Percentiles rank a stretch among this genome's conserved stretches.
These are phyloP conservation scores for Zelonia costaricensis DNA, from an alignment of 208 protist genomes.

Conservation along the genomic window DNA sequence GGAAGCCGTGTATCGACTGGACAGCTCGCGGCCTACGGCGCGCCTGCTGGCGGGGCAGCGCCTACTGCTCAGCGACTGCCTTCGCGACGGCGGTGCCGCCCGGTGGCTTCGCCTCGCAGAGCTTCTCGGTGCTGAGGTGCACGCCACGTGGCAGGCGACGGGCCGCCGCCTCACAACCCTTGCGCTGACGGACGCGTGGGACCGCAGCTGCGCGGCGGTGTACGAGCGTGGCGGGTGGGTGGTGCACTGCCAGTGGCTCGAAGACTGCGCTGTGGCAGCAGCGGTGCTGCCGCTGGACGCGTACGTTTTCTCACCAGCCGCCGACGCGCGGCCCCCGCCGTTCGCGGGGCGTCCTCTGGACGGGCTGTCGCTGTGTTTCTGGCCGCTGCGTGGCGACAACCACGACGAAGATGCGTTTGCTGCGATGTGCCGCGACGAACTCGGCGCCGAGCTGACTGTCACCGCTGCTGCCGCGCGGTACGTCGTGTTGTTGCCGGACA, in stretches of 20 bases:
- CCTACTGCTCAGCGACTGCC: constrained; percentile 7
- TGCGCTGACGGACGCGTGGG: constrained; percentile 23
- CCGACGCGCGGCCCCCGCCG: no score
- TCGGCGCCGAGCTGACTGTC: constrained; percentile 2
- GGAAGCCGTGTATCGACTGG: constrained; percentile 20
- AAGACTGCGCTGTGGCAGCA: constrained; percentile 25
- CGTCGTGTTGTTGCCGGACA: constrained; percentile 1
- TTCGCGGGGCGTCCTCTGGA: neutral
- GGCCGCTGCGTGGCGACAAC: neutral
- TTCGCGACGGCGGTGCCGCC: neutral
- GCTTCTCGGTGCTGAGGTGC: constrained; percentile 24
- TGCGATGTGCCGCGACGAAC: constrained; percentile 1
- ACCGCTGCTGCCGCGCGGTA: neutral
- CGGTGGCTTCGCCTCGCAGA: constrained; percentile 11
- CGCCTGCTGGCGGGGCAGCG: constrained; percentile 13
- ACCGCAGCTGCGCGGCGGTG: constrained; percentile 13
- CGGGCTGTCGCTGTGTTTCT: constrained; percentile 2
- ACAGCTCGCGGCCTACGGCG: constrained; percentile 1
- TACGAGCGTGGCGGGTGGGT: constrained; percentile 24
- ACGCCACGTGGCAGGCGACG: constrained; percentile 11
- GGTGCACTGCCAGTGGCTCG: constrained; percentile 25
- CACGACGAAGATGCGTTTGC: neutral
- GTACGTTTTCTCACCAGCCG: constrained; percentile 15
- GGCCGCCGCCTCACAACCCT: constrained; percentile 22
- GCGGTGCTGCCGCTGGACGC: constrained; percentile 21